Evolutionary conservation across 1,139 yeast species (phyloP), one percentile per base, ranked within the genome.

Genomic region (Yamadazyma blattariae): DNA sequence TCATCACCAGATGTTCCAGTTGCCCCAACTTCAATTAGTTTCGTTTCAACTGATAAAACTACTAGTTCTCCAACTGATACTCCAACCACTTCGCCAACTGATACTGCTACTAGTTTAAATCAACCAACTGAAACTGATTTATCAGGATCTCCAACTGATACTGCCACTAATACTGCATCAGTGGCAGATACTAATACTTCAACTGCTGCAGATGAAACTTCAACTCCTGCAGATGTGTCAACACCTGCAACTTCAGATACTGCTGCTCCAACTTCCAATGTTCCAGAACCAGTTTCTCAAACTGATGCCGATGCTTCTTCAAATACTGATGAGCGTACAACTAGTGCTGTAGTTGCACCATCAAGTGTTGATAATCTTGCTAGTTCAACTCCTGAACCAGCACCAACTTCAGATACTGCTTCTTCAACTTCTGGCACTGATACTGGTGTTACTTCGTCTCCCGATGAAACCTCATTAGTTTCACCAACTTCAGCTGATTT

Each of bases 11-110:
- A 11, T n/a, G 15, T 35, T 27, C 25, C 36, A 5, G 25, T 17
- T 16, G 6, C 40, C 12, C 23, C 34, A 16, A 19, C 46, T 11
- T 10, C 41, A 8, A n/a, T 34, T 15, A 11, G 32, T 26, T 16
- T 11, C 12, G 12, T 25, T 25, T 9, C 34, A 16, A 32, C 38
- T 22, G 28, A 41, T 18, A n/a, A 42, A 5, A 23, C 37, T 21
- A 12, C 43, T 11, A 17, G 34, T 24, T 15, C 34, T n/a, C 13
- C 40, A 27, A 29, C 42, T 21, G 37, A 30, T 30, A 35, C 36
- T 17, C n/a, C n/a, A n/a, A 24, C 27, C 9, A 15, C 11, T 14
- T 8, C 21, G 9, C 32, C 19, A 5, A 17, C 19, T 17, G 19
- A 17, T 7, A 17, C 30, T 13, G 17, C 24, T 16, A 21, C 32